A percentile compares a stretch with the other conserved stretches of the same genome.
Evolutionary conservation across 345 rosid species (phyloP).

Genomic region (Garcia nutans): DNA sequence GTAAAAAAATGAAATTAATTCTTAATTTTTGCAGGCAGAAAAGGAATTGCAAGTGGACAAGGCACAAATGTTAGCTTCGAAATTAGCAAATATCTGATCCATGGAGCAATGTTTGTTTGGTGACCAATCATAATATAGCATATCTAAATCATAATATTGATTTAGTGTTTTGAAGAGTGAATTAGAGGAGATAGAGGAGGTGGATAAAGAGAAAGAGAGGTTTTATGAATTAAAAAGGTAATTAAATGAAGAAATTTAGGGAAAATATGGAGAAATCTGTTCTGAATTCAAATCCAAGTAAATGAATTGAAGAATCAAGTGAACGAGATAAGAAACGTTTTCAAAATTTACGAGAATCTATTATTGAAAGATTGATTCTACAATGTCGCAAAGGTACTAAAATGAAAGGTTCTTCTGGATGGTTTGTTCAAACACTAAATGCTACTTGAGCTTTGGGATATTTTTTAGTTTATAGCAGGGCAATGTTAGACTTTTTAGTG

Average conservation of each 20-base stretch:
- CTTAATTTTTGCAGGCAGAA: conserved; percentile 45
- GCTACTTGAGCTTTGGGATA: too few species aligned
- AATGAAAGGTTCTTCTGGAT: too few species aligned
- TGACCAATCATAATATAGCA: conserved; percentile 53
- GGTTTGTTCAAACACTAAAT: too few species aligned
- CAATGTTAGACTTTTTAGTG: too few species aligned
- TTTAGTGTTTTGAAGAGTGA: conserved; percentile 56
- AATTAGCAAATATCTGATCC: conserved; percentile 39
- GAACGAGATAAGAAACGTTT: too few species aligned
- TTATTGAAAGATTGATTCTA: background rate
- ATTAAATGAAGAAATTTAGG: conserved; percentile 54
- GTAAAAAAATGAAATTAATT: background rate
- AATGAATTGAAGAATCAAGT: too few species aligned
- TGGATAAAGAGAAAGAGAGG: conserved; percentile 51
- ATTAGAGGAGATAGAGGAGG: conserved; percentile 54
- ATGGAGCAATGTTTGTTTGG: conserved; percentile 55
- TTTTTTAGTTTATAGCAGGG: too few species aligned
- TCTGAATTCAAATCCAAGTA: too few species aligned
- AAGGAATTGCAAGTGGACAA: conserved; percentile 55
- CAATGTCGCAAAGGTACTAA: background rate
- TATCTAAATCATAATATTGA: conserved; percentile 51
- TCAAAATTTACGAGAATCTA: too few species aligned
- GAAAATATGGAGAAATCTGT: conserved; percentile 37
- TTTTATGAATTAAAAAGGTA: conserved; percentile 39
- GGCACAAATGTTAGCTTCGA: conserved; percentile 44